Base-by-base conservation (phyloP, 2,329 filamentous ascomycete species). In the Paraphoma sp. region DNA sequence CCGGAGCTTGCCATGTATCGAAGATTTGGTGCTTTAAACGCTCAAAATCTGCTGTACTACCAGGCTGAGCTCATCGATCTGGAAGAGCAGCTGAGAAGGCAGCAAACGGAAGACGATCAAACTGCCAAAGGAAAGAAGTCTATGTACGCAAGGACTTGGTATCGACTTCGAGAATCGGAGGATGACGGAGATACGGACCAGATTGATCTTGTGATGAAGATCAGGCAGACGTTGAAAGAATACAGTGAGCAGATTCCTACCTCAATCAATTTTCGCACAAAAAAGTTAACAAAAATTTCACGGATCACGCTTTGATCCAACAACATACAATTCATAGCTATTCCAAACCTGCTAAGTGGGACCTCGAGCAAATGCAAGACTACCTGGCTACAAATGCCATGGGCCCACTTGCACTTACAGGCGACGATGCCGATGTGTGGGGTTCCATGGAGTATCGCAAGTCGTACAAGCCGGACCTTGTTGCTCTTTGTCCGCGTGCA, bases 271-370 rank as follows among this genome's bases (percentile, higher is more conserved):
- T n/a, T n/a, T n/a, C n/a, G n/a, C n/a, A n/a, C n/a, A n/a, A n/a
- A n/a, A n/a, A n/a, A n/a, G n/a, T n/a, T n/a, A n/a, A n/a, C n/a
- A n/a, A n/a, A n/a, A n/a, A n/a, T n/a, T n/a, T n/a, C n/a, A n/a
- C n/a, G n/a, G n/a, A n/a, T n/a, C n/a, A n/a, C 12, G 53, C 64
- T 9, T 49, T 69, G 38, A 62, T 69, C n/a, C 63, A 67, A 40
- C 56, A 62, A 38, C 48, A 54, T 9, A 51, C 40, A 6, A 59
- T 65, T 4, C 44, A 57, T 4, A 46, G 51, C 5, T 56, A 59
- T 17, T 36, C 42, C 1, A 18, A 60, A 38, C 67, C 62, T 6
- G 46, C 10, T 45, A 48, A 28, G 23, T 23, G 23, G 23, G 23
- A 23, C 23, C 2, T 23, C 23, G 23, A 23, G 23, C 23, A 23